Conservation (phyloP, 2,329 filamentous ascomycete genomes). For the Ophiostoma pallidulum region DNA sequence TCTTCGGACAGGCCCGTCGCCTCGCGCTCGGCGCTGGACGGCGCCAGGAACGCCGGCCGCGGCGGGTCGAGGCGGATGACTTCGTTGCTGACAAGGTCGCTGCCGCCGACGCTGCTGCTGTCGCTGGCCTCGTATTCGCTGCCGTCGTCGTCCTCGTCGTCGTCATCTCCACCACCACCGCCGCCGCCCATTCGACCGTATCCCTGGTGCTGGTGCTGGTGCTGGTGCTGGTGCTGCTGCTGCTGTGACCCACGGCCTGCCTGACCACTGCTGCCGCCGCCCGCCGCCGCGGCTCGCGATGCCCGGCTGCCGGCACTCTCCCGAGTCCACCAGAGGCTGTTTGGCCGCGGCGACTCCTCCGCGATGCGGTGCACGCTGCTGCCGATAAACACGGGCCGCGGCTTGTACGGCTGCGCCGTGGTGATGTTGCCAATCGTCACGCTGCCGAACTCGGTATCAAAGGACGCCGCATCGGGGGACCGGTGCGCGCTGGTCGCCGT, state of each 20-base stretch:
- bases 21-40: neutral
- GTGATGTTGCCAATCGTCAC: conserved; percentile 15
- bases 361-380: conserved; percentile 12
- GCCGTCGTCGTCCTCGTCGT: conserved; percentile 1
- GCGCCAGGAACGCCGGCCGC: conserved; percentile 6
- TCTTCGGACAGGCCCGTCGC: conserved; percentile 11
- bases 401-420: conserved; percentile 15
- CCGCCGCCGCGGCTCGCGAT: neutral
- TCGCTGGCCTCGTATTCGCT: neutral
- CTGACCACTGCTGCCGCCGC: neutral
- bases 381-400: conserved; percentile 15
- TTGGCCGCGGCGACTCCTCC: conserved; percentile 10
- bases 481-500: conserved; percentile 1
- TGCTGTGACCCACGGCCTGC: neutral
- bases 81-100: neutral
- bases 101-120: neutral
- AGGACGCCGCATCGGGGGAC: conserved; percentile 11
- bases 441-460: conserved; percentile 16
- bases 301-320: neutral
- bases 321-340: neutral
- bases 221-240: neutral
- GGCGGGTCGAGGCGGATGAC: conserved; percentile 14
- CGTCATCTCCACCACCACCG: neutral
- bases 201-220: neutral
- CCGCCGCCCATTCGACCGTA: neutral